Conservation (phyloP, 192 early-diverging fungal species). For the Gaertneriomyces semiglobifer region DNA sequence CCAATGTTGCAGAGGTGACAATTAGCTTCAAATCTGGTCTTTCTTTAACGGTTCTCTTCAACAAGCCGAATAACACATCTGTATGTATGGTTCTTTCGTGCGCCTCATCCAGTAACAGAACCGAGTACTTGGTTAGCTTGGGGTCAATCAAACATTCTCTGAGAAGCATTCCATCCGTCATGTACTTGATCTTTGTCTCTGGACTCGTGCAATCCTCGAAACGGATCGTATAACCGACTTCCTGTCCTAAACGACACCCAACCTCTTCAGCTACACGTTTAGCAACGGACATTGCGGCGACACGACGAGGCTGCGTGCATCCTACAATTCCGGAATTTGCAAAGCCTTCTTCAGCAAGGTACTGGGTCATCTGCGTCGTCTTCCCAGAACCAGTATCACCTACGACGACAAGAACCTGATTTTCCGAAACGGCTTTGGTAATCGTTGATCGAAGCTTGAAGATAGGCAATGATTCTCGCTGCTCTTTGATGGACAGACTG, state of each 20-base stretch:
- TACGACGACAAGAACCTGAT: conserved; percentile 81
- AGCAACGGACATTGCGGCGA: conserved; percentile 98
- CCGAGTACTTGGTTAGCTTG: conserved; percentile 79
- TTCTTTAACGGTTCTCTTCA: conserved; percentile 74
- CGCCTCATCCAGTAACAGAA: conserved; percentile 95
- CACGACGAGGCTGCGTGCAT: conserved; percentile 97
- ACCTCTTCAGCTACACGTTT: conserved; percentile 98
- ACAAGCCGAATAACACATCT: conserved; percentile 91
- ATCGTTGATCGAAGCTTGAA: conserved; percentile 75
- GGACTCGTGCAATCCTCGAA: conserved; percentile 96
- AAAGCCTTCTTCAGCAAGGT: conserved; percentile 95
- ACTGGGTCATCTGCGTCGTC: conserved; percentile 98
- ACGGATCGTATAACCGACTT: conserved; percentile 97
- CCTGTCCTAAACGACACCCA: conserved; percentile 82
- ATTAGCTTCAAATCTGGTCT: conserved; percentile 92
- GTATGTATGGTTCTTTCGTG: conserved; percentile 97
- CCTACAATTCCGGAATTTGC: conserved; percentile 83
- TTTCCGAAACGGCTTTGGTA: conserved; percentile 71
- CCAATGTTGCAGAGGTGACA: conserved; percentile 90
- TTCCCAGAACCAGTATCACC: conserved; percentile 98
- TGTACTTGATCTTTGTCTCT: conserved; percentile 91
- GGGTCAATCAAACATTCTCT: conserved; percentile 88
- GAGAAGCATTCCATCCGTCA: conserved; percentile 98
- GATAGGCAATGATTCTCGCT: conserved; percentile 85
- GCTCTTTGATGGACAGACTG: conserved; percentile 67